These are phyloP conservation scores for Spathaspora sp. DNA, from an alignment of 1,139 yeast genomes.

Conservation along the genomic window DNA sequence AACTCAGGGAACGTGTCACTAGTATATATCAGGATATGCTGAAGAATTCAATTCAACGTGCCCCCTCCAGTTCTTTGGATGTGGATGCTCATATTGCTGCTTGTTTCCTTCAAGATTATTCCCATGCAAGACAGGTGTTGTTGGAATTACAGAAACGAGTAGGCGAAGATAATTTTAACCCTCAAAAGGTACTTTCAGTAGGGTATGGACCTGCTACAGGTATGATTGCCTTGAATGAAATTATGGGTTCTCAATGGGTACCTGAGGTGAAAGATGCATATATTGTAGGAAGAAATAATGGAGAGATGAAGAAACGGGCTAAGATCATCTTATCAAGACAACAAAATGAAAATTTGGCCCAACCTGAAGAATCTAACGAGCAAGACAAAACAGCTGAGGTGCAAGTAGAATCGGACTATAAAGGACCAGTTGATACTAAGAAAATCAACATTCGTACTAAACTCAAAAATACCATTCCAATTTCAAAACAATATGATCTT, in stretches of 20 bases:
- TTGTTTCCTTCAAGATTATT: slow-evolving; percentile 81
- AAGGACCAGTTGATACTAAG: slow-evolving; percentile 63
- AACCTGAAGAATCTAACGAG: slow-evolving; percentile 16
- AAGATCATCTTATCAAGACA: slow-evolving; percentile 74
- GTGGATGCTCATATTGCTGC: slow-evolving; percentile 84
- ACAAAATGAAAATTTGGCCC: slow-evolving; percentile 44
- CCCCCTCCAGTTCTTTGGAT: slow-evolving; percentile 56
- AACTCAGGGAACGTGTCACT: slow-evolving; percentile 56
- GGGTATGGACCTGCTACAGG: slow-evolving; percentile 96
- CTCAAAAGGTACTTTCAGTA: slow-evolving; percentile 68
- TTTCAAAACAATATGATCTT: slow-evolving; percentile 62
- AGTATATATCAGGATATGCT: slow-evolving; percentile 49
- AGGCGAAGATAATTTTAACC: slow-evolving; percentile 51
- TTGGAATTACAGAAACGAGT: slow-evolving; percentile 62
- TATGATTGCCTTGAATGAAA: slow-evolving; percentile 80
- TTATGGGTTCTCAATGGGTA: slow-evolving; percentile 62
- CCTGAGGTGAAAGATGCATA: slow-evolving; percentile 72
- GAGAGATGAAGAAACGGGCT: slow-evolving; percentile 78
- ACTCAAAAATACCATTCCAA: slow-evolving; percentile 49
- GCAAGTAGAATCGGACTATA: slow-evolving; percentile 22
- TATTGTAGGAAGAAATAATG: slow-evolving; percentile 60
- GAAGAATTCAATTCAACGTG: slow-evolving; percentile 51
- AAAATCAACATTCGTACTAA: slow-evolving; percentile 53
- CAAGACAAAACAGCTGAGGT: slow-evolving; percentile 20
- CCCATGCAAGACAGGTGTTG: slow-evolving; percentile 66